Percentiles rank a stretch among this genome's conserved stretches.
phyloP scores from a whole-genome alignment of 441 rosid genomes.

The Flueggea neowawraea region DNA sequence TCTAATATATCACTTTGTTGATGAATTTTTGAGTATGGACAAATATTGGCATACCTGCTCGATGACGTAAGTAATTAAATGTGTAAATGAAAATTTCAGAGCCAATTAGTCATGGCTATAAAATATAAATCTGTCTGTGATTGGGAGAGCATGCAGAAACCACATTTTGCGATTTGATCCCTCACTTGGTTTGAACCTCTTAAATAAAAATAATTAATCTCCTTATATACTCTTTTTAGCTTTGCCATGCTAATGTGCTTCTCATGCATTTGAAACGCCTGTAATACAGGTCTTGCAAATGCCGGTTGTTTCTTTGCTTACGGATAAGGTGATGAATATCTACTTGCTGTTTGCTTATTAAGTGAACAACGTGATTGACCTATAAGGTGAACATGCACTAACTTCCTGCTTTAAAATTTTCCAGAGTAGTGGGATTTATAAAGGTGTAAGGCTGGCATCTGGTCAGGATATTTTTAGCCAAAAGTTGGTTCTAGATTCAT shows the following conservation, averaged over 20 bases:
- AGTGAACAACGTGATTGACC: not conserved
- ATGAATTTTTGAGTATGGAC: too few species aligned
- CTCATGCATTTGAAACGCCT: not conserved
- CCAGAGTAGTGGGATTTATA: conserved; percentile 61
- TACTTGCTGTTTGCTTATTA: conserved; percentile 10
- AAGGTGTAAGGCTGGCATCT: conserved; percentile 83
- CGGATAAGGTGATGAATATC: conserved; percentile 53
- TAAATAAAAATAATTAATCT: too few species aligned
- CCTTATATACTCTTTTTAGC: too few species aligned
- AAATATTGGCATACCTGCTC: too few species aligned
- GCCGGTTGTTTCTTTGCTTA: conserved; percentile 73
- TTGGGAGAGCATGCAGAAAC: too few species aligned
- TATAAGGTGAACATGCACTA: conserved; percentile 1
- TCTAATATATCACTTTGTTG: not conserved
- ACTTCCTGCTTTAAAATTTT: conserved; percentile 16
- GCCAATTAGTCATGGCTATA: too few species aligned
- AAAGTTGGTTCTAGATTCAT: conserved; percentile 80
- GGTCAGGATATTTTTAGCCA: conserved; percentile 86
- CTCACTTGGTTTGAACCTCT: not conserved
- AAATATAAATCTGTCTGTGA: too few species aligned
- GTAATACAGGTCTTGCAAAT: conserved; percentile 76
- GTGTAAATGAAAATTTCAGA: too few species aligned
- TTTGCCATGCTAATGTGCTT: too few species aligned
- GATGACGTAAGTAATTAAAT: too few species aligned
- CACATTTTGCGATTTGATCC: too few species aligned